phyloP scores from a whole-genome alignment of 148 eudicot genomes.

The Fallopia convolvulus region DNA sequence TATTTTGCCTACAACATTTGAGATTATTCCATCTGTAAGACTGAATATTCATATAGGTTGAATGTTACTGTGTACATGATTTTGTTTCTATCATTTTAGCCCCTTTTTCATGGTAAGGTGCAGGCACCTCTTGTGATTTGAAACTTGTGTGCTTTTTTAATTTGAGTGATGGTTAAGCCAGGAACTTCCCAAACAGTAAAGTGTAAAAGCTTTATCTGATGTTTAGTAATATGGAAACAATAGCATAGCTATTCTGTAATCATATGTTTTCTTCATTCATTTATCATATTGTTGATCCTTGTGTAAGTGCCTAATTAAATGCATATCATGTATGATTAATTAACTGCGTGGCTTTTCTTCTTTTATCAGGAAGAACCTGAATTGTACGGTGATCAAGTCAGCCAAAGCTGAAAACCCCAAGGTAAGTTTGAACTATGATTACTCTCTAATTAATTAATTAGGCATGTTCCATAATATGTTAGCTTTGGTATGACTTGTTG shows the following conservation, averaged over 20 bases:
- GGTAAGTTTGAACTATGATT: background rate
- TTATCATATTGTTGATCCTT: no score
- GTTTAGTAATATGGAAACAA: no score
- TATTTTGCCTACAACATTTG: background rate
- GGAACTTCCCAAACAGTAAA: background rate
- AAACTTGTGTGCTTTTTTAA: background rate
- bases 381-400: constrained; percentile 30
- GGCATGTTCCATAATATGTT: no score
- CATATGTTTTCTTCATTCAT: no score
- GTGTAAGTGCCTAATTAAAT: no score
- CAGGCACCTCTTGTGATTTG: background rate
- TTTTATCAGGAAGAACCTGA: constrained; percentile 40
- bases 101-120: background rate
- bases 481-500: background rate
- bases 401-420: constrained; percentile 55
- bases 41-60: no score
- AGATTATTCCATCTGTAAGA: background rate
- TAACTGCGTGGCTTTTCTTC: background rate
- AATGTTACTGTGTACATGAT: background rate
- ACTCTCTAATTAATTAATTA: background rate
- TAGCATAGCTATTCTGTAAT: no score
- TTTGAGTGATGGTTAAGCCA: no score
- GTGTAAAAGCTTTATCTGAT: no score
- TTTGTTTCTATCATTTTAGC: background rate
- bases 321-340: background rate